Percentiles rank a stretch among this genome's conserved stretches.
Conservation (phyloP, 306 rosid genomes). For the Begonia loranthoides region DNA sequence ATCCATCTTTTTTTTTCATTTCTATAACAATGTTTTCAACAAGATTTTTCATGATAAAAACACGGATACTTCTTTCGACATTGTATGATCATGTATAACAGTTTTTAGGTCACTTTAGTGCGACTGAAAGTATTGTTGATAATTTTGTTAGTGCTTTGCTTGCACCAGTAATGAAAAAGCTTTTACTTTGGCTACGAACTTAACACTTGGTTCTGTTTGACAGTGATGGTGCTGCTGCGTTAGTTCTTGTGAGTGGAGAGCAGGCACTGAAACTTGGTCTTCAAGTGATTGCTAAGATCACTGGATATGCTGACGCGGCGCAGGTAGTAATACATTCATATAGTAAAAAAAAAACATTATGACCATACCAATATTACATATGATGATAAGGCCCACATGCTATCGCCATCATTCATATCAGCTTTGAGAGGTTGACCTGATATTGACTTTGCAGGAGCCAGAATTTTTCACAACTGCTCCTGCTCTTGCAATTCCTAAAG, state of each 20-base stretch:
- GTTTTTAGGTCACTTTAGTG: too few species aligned
- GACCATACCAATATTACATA: conserved; percentile 2
- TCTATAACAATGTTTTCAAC: too few species aligned
- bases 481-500: conserved; percentile 92
- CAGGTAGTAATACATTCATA: conserved; percentile 42
- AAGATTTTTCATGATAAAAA: too few species aligned
- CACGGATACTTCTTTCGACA: too few species aligned
- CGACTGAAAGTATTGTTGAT: too few species aligned
- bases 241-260: conserved; percentile 92
- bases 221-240: conserved; percentile 98
- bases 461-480: conserved; percentile 97
- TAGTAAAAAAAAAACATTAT: conserved; percentile 2
- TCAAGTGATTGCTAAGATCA: conserved; percentile 79
- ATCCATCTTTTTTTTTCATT: too few species aligned
- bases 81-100: too few species aligned
- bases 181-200: too few species aligned
- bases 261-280: conserved; percentile 74
- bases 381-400: not conserved
- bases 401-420: too few species aligned
- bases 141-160: too few species aligned
- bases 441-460: conserved; percentile 55
- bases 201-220: not conserved
- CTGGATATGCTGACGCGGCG: conserved; percentile 96
- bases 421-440: conserved; percentile 6
- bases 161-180: too few species aligned